These are phyloP conservation scores for Clonostachys rhizophaga DNA, from an alignment of 2,329 filamentous ascomycete species.

Conservation along the genomic window DNA sequence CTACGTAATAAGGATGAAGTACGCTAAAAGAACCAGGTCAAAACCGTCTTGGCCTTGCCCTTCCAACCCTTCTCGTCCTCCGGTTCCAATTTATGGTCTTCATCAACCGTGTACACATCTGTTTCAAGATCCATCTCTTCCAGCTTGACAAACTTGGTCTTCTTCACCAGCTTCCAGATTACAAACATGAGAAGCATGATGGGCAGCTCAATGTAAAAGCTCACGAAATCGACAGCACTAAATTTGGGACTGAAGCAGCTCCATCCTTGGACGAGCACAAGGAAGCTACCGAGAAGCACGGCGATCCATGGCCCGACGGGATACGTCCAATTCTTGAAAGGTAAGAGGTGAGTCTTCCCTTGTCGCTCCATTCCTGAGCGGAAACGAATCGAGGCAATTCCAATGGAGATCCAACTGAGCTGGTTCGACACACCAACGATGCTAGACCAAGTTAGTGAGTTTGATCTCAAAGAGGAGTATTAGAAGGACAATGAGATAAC, in stretches of 20 bases:
- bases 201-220: slow-evolving; percentile 55
- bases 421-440: too few relatives aligned
- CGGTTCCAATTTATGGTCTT: not conserved
- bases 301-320: slow-evolving; percentile 28
- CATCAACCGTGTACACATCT: slow-evolving; percentile 54
- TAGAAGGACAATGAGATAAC: too few relatives aligned
- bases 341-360: slow-evolving; percentile 26
- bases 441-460: too few relatives aligned
- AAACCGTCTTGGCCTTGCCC: slow-evolving; percentile 11
- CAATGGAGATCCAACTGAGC: too few relatives aligned
- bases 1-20: too few relatives aligned
- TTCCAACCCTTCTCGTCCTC: not conserved
- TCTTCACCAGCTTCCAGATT: slow-evolving; percentile 61
- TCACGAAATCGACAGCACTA: slow-evolving; percentile 29
- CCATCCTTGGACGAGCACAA: not conserved
- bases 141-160: slow-evolving; percentile 47
- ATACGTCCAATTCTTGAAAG: slow-evolving; percentile 65
- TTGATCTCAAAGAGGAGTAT: too few relatives aligned
- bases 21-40: slow-evolving; percentile 25
- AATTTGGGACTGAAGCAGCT: slow-evolving; percentile 31
- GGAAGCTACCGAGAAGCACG: slow-evolving; percentile 4
- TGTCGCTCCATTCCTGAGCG: too few relatives aligned
- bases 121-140: slow-evolving; percentile 55
- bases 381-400: too few relatives aligned
- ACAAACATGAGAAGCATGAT: slow-evolving; percentile 47